Conservation (phyloP, 1,284 basidiomycete species). For the Pterulicium gracile region DNA sequence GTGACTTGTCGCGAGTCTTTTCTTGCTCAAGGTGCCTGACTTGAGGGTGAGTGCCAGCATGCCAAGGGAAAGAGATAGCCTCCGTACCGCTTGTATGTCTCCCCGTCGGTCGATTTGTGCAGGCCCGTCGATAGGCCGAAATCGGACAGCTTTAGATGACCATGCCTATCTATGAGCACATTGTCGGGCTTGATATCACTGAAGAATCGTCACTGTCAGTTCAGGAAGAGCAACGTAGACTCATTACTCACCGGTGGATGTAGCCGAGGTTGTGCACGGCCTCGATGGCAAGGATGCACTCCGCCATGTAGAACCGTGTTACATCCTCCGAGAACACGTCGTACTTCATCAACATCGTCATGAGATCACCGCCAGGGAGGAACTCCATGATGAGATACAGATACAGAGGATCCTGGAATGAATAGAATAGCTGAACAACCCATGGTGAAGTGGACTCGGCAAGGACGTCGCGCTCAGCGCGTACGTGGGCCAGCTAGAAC, state of each 20-base stretch:
- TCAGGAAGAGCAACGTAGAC: slow-evolving; percentile 7
- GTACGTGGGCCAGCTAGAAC: slow-evolving; percentile 85
- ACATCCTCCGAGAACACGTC: slow-evolving; percentile 99
- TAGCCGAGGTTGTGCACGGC: slow-evolving; percentile 98
- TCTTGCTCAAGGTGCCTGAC: slow-evolving; percentile 43
- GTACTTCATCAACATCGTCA: slow-evolving; percentile 99
- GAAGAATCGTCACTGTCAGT: slow-evolving; percentile 8
- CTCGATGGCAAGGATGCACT: slow-evolving; percentile 96
- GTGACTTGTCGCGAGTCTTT: slow-evolving; percentile 45
- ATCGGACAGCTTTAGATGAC: slow-evolving; percentile 96
- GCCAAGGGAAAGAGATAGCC: not conserved
- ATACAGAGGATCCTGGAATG: slow-evolving; percentile 94
- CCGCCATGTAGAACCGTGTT: slow-evolving; percentile 98
- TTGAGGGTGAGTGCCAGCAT: not conserved
- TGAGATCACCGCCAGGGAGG: slow-evolving; percentile 93
- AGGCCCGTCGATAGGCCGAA: slow-evolving; percentile 97
- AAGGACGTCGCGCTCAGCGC: slow-evolving; percentile 96
- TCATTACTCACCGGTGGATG: slow-evolving; percentile 74
- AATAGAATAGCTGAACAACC: slow-evolving; percentile 98
- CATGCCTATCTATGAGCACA: slow-evolving; percentile 93
- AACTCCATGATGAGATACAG: slow-evolving; percentile 99
- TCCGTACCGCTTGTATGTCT: slow-evolving; percentile 87
- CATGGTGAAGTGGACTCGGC: slow-evolving; percentile 97
- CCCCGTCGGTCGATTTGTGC: slow-evolving; percentile 94
- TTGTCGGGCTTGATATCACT: slow-evolving; percentile 99